Evolutionary conservation across 768 basidiomycete genomes (phyloP).

Genomic region (Amanita pallidorosea): DNA sequence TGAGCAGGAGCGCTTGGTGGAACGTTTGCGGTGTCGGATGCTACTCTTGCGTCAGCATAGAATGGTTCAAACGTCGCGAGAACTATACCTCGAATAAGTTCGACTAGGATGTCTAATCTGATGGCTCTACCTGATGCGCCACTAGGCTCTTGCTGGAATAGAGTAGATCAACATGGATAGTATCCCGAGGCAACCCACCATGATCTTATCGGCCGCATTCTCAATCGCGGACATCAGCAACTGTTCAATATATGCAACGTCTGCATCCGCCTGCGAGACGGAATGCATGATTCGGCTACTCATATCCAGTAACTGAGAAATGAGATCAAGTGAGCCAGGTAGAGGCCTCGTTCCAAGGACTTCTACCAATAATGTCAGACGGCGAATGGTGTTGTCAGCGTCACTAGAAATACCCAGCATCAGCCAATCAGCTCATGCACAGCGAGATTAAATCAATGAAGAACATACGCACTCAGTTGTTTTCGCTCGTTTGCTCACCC

Average conservation of each 20-base stretch:
- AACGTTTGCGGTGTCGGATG: constrained; percentile 89
- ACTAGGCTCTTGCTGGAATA: constrained; percentile 39
- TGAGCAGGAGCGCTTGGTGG: constrained; percentile 82
- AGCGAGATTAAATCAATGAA: neutral
- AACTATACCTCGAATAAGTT: constrained; percentile 66
- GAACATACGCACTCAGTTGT: constrained; percentile 38
- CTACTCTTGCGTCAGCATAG: constrained; percentile 16
- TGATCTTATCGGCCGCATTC: constrained; percentile 43
- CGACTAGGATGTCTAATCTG: constrained; percentile 78
- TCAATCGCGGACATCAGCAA: constrained; percentile 77
- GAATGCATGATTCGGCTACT: constrained; percentile 56
- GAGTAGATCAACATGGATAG: neutral
- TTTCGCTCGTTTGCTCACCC: constrained; percentile 57
- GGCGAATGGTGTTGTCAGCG: constrained; percentile 29
- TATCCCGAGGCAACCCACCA: constrained; percentile 24
- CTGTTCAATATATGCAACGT: constrained; percentile 72
- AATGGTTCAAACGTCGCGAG: neutral
- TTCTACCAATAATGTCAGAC: constrained; percentile 56
- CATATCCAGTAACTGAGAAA: constrained; percentile 62
- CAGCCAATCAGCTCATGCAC: constrained; percentile 1
- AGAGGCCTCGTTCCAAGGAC: constrained; percentile 53
- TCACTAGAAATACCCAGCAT: constrained; percentile 10
- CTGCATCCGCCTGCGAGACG: constrained; percentile 43
- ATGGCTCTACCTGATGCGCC: constrained; percentile 41
- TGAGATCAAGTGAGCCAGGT: constrained; percentile 60